These are phyloP conservation scores for Ustilago hordei DNA, from an alignment of 1,284 basidiomycete species.

Conservation along the genomic window DNA sequence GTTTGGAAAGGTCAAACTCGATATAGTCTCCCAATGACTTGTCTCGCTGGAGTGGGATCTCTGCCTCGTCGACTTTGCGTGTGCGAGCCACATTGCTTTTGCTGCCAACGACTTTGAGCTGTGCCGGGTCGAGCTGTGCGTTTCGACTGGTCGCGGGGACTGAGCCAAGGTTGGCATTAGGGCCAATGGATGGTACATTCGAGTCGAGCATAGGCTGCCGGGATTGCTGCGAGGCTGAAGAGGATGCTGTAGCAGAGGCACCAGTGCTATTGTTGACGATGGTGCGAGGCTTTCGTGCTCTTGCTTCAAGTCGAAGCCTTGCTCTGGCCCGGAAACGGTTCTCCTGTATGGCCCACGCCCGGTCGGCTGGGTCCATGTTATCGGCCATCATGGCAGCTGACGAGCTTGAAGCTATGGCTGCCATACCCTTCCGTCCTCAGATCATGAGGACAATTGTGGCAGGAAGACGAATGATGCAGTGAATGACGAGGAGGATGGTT, in stretches of 20 bases:
- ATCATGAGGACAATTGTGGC: background rate
- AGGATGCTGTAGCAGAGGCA: constrained; percentile 5
- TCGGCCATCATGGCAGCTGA: constrained; percentile 19
- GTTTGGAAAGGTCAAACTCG: constrained; percentile 66
- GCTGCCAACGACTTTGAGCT: constrained; percentile 38
- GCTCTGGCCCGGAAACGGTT: constrained; percentile 41
- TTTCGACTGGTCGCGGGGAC: constrained; percentile 54
- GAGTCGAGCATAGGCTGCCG: constrained; percentile 6
- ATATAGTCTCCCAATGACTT: constrained; percentile 67
- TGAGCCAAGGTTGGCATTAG: constrained; percentile 44
- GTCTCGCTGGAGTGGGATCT: constrained; percentile 58
- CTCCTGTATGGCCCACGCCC: constrained; percentile 45
- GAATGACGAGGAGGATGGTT: background rate
- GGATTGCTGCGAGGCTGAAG: background rate
- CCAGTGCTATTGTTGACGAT: constrained; percentile 12
- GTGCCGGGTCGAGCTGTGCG: constrained; percentile 37
- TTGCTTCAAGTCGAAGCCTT: constrained; percentile 35
- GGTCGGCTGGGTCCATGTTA: constrained; percentile 39
- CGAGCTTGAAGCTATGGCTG: constrained; percentile 22
- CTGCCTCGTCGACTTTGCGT: constrained; percentile 34
- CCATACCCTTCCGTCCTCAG: constrained; percentile 9
- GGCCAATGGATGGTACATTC: constrained; percentile 38
- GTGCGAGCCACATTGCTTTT: constrained; percentile 40
- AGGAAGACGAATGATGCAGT: background rate
- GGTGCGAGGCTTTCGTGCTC: constrained; percentile 30